Base-by-base conservation (phyloP, 345 rosid genomes). In the Kandelia obovata region DNA sequence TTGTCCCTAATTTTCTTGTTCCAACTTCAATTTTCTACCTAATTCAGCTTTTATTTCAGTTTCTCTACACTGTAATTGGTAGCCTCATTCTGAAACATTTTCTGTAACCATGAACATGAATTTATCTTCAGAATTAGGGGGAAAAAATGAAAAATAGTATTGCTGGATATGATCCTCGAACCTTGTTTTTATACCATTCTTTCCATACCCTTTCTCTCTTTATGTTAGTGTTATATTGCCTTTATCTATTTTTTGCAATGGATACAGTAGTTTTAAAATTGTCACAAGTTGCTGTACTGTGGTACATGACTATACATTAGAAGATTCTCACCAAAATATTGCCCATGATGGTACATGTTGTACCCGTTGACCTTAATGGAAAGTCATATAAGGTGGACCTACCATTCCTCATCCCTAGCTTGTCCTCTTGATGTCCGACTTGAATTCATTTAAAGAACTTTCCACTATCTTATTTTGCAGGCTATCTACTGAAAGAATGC, bases 241-340 rank as follows among this genome's bases (percentile, higher is more conserved):
- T 66, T 28, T 49, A 15, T 60, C 7, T 19, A 46, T 11, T 23
- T 23, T 20, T 68, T 37, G n/a, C 39, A 43, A 43, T 59, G 25
- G 16, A 13, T 43, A 43, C n/a, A 0, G 9, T 26, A 21, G 63
- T 20, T 13, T 34, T 1, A 1, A 7, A 6, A 34, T 9, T 26
- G 39, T 26, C 53, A 27, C 6, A 5, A 31, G 49, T 7, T 25
- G 20, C 32, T n/a, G 23, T 46, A 9, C 7, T 37, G 55, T 64
- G 68, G 58, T 68, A 65, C 61, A 32, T 37, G 47, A 6, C 20
- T 47, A 47, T 66, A 61, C 56, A 61, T 60, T 66, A 20, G n/a
- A 28, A 21, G 55, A 35, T 49, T 21, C 11, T 23, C 21, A 59
- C 32, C 65, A 64, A 49, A 63, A 35, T 34, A 20, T 46, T 64